Evolutionary conservation across 176 grass and related monocot species (phyloP), one percentile per base, ranked within the genome.

Genomic region (Lolium multiflorum): DNA sequence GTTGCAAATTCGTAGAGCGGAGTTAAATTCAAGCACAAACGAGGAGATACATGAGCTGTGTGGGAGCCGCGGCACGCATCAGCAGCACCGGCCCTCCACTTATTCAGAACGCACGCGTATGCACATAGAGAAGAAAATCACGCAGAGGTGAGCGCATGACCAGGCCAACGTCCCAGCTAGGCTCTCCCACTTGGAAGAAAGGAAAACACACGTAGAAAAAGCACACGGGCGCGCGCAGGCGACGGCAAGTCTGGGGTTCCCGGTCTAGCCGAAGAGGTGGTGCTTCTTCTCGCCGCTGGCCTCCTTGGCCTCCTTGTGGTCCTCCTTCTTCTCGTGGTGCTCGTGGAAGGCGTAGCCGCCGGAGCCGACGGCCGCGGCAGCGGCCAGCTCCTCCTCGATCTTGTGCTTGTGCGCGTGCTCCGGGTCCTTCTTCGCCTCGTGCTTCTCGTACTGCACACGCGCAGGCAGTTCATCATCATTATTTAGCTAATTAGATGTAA

Each of bases 281-380:
- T 93, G 92, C 61, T 98, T 95, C 89, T 97, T 91, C 89, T 93
- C 92, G 80, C 91, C 82, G 70, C 77, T 76, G 84, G 85, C 50
- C 85, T 95, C 93, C 81, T 98, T 74, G 10, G 91, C 93, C 5
- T 93, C 88, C 85, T 95, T 88, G 89, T 92, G 84, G 64, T 92
- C 82, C 76, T 92, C 79, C 91, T 95, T 90, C 89, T 98, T 98
- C 93, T 98, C 91, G 76, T 98, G 93, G 87, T 92, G 91, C 91
- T 97, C 95, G 69, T 97, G 95, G 71, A 97, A 90, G 28, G 47
- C 92, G 78, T 90, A 97, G 11, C 95, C 95, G 11, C 92, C 95
- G 50, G 89, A 37, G 57, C 95, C 95, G 0, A 93, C 91, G 4
- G 87, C 93, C 7, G 85, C 91, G 1, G 89, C 81, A 7, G 89